Evolutionary conservation across 208 protist species (phyloP), one percentile per base, ranked within the genome.

Genomic region (Trypanosoma congolense): DNA sequence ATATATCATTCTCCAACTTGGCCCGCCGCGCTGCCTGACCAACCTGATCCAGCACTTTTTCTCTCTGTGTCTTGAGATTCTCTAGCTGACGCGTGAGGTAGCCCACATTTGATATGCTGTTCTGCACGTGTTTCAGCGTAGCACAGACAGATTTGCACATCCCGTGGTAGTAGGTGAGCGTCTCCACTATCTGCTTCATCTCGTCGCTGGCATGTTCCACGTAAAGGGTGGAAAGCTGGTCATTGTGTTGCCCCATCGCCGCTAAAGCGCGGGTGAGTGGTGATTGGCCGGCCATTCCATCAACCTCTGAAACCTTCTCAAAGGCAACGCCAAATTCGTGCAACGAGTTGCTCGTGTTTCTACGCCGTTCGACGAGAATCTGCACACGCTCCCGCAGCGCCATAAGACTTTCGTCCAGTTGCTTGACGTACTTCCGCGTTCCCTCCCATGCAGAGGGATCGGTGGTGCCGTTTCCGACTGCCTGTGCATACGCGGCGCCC

Each of bases 161-260:
- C 33, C 87, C 87, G 10, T 73, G 60, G 66, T 93, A 90, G 54
- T 89, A 96, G 54, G 74, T 79, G 3, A 94, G 65, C 16, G 79
- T 87, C 57, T 90, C 84, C 28, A 90, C 83, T 2, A 96, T 74
- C 28, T 87, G 67, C 22, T 71, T 72, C 16, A 56, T 77, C 36
- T 83, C 77, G 48, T 76, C 69, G 30, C 87, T 64, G 16, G 80
- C 83, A 53, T 94, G 83, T 26, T 81, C 72, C 25, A 43, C 60
- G 50, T 89, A 87, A 18, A 81, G 65, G 1, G 51, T 50, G 0
- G 72, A 61, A 6, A 93, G 67, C 28, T 73, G 53, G 29, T 82
- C 71, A 33, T 72, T 77, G 65, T 79, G 75, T 43, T 88, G 59
- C 6, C 80, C 75, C 14, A 94, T 69, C 0, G 65, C 57, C 22